Percentiles rank a stretch among this genome's conserved stretches.
phyloP scores from a whole-genome alignment of 1,139 yeast genomes.

The Nakaseomyces glabratus region DNA sequence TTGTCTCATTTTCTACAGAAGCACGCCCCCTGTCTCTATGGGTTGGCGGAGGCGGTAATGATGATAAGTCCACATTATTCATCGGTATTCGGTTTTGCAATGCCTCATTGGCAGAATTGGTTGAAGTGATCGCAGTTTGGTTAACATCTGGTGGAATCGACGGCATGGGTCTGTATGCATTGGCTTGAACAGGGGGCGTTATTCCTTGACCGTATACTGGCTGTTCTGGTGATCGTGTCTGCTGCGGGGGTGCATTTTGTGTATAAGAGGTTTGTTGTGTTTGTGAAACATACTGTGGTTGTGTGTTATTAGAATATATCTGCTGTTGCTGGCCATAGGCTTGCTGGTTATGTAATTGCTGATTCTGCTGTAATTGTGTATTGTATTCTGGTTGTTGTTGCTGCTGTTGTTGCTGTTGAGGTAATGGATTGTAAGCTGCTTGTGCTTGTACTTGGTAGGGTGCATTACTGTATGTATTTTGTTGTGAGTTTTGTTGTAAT shows the following conservation, averaged over 20 bases:
- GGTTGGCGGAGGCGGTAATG: conserved; percentile 26
- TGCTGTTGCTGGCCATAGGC: conserved; percentile 9
- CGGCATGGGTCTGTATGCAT: too few relatives aligned
- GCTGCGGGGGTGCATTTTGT: conserved; percentile 3
- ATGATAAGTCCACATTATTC: conserved; percentile 16
- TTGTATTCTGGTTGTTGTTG: conserved; percentile 19
- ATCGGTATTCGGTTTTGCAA: too few relatives aligned
- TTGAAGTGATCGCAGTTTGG: too few relatives aligned
- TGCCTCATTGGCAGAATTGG: too few relatives aligned
- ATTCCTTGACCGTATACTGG: too few relatives aligned
- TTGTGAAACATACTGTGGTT: conserved; percentile 7
- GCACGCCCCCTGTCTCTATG: conserved; percentile 19
- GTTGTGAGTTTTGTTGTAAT: neutral
- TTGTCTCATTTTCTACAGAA: neutral
- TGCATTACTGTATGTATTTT: neutral
- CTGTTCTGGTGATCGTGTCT: conserved; percentile 5
- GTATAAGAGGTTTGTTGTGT: conserved; percentile 1
- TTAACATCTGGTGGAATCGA: too few relatives aligned
- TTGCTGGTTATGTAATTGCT: conserved; percentile 9
- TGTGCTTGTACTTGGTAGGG: neutral
- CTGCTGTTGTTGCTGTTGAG: conserved; percentile 4
- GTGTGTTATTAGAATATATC: neutral
- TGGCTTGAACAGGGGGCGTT: too few relatives aligned
- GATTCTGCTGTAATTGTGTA: conserved; percentile 4
- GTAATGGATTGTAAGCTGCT: neutral